Evolutionary conservation across 441 rosid species (phyloP), one percentile per base, ranked within the genome.

Genomic region (Euphorbia corollata): DNA sequence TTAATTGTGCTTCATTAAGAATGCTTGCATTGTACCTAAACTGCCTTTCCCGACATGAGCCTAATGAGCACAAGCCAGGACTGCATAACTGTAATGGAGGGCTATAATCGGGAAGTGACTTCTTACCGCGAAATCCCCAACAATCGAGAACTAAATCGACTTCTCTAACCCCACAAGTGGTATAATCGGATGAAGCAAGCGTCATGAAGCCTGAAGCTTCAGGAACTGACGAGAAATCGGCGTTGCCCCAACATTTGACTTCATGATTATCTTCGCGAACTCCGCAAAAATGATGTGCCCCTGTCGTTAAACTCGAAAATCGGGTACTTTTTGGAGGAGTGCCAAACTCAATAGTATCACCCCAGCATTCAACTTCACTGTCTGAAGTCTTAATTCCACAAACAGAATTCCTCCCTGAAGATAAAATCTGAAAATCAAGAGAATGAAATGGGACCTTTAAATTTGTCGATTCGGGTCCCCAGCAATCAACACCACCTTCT

Each of bases 81-180:
- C 97, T 90, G 61, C 96, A 90, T 60, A 93, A 72, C 74, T 90
- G 89, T 64, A 90, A 65, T 0, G 98, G 98, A 66, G 97, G 97
- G 75, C 80, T 84, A 32, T 81, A 89, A 63, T 82, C 88, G 4
- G 78, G 65, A 0, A 75, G 75, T 0, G 78, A 72, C 8, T 83
- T 77, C 3, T 81, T 84, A 65, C 84, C 75, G 22, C 76, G 74
- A 68, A 81, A 73, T 27, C 32, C 32, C 97, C 97, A 93, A 48
- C 95, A 89, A 77, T 87, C 95, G 51, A 86, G 84, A 74, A 93
- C 92, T 68, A 93, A 78, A 73, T 93, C 96, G 68, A 72, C 82
- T 79, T 90, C 98, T 75, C 90, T 74, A 0, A 89, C 88, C 51
- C 91, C 98, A 61, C 97, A 87, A 0, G 83, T 82, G 11, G 87